A percentile compares a stretch with the other conserved stretches of the same genome.
Conservation (phyloP, 2,329 filamentous ascomycete species). For the Calonectria leucothoes region DNA sequence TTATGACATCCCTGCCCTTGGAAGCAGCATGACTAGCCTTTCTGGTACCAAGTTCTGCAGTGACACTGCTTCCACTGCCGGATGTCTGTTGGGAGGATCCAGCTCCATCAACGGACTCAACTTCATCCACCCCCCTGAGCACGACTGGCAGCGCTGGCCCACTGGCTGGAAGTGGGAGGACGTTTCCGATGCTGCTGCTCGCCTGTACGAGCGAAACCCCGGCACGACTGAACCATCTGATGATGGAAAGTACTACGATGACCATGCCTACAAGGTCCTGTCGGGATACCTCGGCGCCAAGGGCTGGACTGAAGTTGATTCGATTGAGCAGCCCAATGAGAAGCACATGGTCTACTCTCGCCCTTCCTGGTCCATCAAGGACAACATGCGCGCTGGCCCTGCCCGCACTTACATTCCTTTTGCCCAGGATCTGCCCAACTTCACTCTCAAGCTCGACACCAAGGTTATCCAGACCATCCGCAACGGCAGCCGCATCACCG, state of each 20-base stretch:
- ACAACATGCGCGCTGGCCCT: slow-evolving; percentile 75
- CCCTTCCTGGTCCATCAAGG: slow-evolving; percentile 74
- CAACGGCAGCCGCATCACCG: slow-evolving; percentile 69
- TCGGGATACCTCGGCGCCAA: slow-evolving; percentile 66
- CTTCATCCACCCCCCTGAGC: slow-evolving; percentile 41
- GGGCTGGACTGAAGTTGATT: slow-evolving; percentile 73
- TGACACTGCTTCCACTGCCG: slow-evolving; percentile 40
- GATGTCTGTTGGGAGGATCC: slow-evolving; percentile 39
- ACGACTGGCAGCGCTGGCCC: slow-evolving; percentile 41
- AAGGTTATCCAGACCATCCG: slow-evolving; percentile 74
- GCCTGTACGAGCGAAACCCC: slow-evolving; percentile 52
- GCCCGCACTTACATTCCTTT: slow-evolving; percentile 77
- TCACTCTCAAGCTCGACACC: slow-evolving; percentile 74
- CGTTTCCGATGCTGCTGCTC: slow-evolving; percentile 35
- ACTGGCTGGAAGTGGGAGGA: slow-evolving; percentile 37
- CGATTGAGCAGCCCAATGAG: slow-evolving; percentile 69
- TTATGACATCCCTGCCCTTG: slow-evolving; percentile 39
- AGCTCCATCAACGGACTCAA: slow-evolving; percentile 44
- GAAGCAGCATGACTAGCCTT: slow-evolving; percentile 38
- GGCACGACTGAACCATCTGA: slow-evolving; percentile 74
- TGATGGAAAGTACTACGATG: slow-evolving; percentile 75
- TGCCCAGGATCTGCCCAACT: slow-evolving; percentile 70
- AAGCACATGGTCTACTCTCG: slow-evolving; percentile 76
- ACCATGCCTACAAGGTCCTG: slow-evolving; percentile 72
- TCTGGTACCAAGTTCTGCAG: slow-evolving; percentile 41